A percentile compares a stretch with the other conserved stretches of the same genome.
Conservation (phyloP, 306 rosid species). For the Acmispon strigosus region DNA sequence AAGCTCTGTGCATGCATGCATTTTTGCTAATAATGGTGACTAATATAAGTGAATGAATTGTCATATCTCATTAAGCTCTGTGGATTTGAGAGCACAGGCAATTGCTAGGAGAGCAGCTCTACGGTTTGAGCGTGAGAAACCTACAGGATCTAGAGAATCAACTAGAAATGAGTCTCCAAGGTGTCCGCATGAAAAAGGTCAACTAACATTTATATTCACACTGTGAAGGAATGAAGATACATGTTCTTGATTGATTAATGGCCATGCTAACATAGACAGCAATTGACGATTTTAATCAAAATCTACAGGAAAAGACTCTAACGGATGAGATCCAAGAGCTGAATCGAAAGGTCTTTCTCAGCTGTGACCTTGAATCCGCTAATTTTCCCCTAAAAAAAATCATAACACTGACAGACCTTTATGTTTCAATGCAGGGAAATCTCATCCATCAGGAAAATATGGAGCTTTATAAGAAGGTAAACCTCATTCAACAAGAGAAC, state of each 20-base stretch:
- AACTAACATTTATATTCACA: background rate
- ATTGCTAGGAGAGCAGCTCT: constrained; percentile 62
- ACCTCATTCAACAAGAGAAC: constrained; percentile 33
- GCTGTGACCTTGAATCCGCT: background rate
- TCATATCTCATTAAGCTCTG: background rate
- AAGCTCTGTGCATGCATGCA: background rate
- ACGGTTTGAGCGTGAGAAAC: constrained; percentile 43
- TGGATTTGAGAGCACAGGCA: constrained; percentile 35
- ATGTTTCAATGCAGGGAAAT: constrained; percentile 24
- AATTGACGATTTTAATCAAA: constrained; percentile 20
- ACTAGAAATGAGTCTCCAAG: constrained; percentile 55
- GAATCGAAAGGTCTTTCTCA: constrained; percentile 31
- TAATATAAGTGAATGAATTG: background rate
- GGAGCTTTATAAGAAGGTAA: constrained; percentile 48
- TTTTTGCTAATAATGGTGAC: background rate
- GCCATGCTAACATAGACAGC: background rate
- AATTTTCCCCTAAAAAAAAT: background rate
- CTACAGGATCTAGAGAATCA: constrained; percentile 59
- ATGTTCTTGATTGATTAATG: background rate
- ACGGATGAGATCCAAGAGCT: constrained; percentile 43
- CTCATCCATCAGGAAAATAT: constrained; percentile 39
- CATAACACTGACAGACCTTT: background rate
- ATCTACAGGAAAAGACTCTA: constrained; percentile 49
- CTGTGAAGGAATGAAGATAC: background rate
- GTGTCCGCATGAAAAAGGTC: constrained; percentile 63